Conservation (phyloP, 306 rosid genomes). For the Vigna hirtella region DNA sequence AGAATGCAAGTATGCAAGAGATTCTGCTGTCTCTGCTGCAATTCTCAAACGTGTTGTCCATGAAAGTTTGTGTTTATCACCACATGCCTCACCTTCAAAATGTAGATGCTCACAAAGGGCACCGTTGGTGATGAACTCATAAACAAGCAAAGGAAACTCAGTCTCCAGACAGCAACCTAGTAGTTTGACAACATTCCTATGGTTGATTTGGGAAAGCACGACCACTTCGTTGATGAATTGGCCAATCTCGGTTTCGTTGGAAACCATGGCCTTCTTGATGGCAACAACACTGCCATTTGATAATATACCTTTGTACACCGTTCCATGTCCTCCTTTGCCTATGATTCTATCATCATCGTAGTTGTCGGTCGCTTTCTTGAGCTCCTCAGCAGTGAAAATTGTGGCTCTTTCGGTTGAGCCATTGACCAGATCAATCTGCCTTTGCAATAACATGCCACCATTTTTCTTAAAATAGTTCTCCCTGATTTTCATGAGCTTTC, state of each 20-base stretch:
- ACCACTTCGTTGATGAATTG: constrained; percentile 55
- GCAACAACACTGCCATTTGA: constrained; percentile 36
- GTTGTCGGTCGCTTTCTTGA: constrained; percentile 45
- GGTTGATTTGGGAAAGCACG: constrained; percentile 51
- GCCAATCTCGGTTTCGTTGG: constrained; percentile 31
- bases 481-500: constrained; percentile 8
- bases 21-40: constrained; percentile 46
- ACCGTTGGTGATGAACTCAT: constrained; percentile 41
- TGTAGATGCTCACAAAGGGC: constrained; percentile 47
- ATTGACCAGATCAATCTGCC: background rate
- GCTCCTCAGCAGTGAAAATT: constrained; percentile 28
- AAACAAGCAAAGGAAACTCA: constrained; percentile 29
- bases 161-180: constrained; percentile 36
- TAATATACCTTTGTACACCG: constrained; percentile 30
- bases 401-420: constrained; percentile 26
- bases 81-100: background rate
- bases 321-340: constrained; percentile 44
- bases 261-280: constrained; percentile 43
- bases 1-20: constrained; percentile 51
- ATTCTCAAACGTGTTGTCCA: constrained; percentile 50
- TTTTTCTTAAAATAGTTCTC: constrained; percentile 5
- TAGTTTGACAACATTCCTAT: constrained; percentile 10
- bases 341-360: constrained; percentile 39
- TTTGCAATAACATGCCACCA: constrained; percentile 12
- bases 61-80: background rate